Percentiles rank a stretch among this genome's conserved stretches.
Evolutionary conservation across 805 yeast genomes (phyloP).

Genomic region (Saturnispora gosingensis): DNA sequence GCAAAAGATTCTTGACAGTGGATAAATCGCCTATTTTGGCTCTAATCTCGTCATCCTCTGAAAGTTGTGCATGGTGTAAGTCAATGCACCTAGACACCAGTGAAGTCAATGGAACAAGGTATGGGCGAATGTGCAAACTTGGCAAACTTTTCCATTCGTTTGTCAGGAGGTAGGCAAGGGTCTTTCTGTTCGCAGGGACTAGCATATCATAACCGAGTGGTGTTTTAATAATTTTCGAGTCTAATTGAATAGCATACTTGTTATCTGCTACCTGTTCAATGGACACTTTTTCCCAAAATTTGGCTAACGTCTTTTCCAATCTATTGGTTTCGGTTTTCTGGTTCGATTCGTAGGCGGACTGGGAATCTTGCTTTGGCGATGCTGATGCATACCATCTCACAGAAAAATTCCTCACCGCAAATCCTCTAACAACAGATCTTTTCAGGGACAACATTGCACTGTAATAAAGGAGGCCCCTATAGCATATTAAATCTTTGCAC

Average conservation of each 20-base stretch:
- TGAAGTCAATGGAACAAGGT: conserved; percentile 80
- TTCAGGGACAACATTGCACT: not conserved
- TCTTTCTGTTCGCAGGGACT: conserved; percentile 48
- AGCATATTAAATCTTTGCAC: no score
- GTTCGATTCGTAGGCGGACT: conserved; percentile 36
- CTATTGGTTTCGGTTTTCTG: conserved; percentile 55
- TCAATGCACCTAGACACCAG: conserved; percentile 83
- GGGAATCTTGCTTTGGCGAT: not conserved
- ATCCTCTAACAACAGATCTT: not conserved
- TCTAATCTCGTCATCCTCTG: conserved; percentile 36
- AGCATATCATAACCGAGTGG: conserved; percentile 68
- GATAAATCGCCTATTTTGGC: conserved; percentile 57
- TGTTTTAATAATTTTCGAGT: conserved; percentile 69
- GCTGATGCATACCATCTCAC: conserved; percentile 8
- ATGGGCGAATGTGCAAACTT: conserved; percentile 58
- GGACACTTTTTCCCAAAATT: conserved; percentile 75
- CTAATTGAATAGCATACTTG: conserved; percentile 49
- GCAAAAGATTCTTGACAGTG: conserved; percentile 47
- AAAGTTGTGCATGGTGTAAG: conserved; percentile 34
- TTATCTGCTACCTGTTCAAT: conserved; percentile 26
- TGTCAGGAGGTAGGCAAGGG: conserved; percentile 64
- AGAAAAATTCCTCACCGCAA: not conserved
- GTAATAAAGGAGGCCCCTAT: not conserved
- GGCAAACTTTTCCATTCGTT: conserved; percentile 85
- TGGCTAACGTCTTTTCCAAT: conserved; percentile 55